Evolutionary conservation across 2,329 filamentous ascomycete species (phyloP).

Genomic region (Neonectria punicea): DNA sequence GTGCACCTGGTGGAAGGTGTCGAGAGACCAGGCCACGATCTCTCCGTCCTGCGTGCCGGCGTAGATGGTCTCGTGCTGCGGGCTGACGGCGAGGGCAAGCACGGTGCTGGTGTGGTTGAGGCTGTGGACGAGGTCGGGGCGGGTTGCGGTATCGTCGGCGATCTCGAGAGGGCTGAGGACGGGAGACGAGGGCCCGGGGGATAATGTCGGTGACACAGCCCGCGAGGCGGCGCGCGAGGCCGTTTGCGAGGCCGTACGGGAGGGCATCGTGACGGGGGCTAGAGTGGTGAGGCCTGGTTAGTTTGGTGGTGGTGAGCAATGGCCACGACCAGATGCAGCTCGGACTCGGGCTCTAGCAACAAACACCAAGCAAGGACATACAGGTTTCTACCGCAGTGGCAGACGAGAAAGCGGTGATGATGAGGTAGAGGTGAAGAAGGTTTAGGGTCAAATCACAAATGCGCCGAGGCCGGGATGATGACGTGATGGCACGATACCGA

Average conservation of each 20-base stretch:
- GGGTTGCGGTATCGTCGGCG: conserved; percentile 37
- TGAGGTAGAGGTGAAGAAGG: neutral
- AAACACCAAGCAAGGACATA: conserved; percentile 9
- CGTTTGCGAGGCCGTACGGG: conserved; percentile 35
- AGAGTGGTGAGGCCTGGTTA: conserved; percentile 17
- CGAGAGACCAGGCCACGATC: conserved; percentile 90
- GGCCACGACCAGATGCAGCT: neutral
- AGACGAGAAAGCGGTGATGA: conserved; percentile 12
- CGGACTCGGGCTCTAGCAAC: neutral
- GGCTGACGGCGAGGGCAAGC: conserved; percentile 83
- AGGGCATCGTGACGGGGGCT: conserved; percentile 39
- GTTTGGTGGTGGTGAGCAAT: neutral
- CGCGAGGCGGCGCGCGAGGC: conserved; percentile 38
- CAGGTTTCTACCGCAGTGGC: conserved; percentile 3
- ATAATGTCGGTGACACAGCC: conserved; percentile 37
- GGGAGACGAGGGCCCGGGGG: conserved; percentile 36
- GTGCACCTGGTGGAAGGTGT: conserved; percentile 82
- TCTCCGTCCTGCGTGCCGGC: conserved; percentile 94
- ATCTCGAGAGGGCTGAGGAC: conserved; percentile 39
- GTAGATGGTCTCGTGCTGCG: conserved; percentile 82
- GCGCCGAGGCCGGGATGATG: conserved; percentile 9
- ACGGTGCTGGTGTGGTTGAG: conserved; percentile 83
- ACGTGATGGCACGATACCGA: conserved; percentile 22
- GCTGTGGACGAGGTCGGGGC: conserved; percentile 77
- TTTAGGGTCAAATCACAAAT: neutral